phyloP scores from a whole-genome alignment of 1,284 basidiomycete species.

The Malassezia globosa region DNA sequence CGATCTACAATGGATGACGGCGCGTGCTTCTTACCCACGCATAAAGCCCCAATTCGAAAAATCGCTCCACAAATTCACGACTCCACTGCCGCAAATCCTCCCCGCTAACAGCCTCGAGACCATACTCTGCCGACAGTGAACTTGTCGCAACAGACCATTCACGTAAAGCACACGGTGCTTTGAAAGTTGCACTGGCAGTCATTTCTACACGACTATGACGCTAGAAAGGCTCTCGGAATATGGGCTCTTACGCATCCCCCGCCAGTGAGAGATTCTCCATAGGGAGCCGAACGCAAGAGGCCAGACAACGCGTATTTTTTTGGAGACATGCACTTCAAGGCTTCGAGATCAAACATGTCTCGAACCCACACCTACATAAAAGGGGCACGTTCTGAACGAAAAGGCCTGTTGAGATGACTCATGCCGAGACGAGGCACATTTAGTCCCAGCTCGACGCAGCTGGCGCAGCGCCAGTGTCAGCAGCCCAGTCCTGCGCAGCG shows the following conservation, averaged over 20 bases:
- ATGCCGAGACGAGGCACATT: conserved; percentile 6
- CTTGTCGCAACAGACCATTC: no score
- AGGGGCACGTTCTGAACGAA: no score
- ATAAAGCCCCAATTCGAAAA: no score
- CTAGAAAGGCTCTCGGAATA: conserved; percentile 18
- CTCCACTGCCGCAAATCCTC: no score
- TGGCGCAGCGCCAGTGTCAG: conserved; percentile 31
- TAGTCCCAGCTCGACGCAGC: conserved; percentile 26
- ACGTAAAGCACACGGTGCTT: no score
- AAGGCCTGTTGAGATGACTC: no score
- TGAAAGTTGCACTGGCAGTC: conserved; percentile 15
- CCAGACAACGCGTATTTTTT: conserved; percentile 20
- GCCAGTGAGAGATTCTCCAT: conserved; percentile 21
- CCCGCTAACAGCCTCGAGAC: no score
- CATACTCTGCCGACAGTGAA: no score
- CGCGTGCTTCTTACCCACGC: no score
- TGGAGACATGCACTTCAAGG: background rate
- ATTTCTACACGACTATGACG: conserved; percentile 4
- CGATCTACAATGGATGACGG: no score
- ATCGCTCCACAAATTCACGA: no score
- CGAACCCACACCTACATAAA: background rate
- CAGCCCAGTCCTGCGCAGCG: conserved; percentile 49
- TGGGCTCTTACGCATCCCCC: conserved; percentile 23
- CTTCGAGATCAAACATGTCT: background rate
- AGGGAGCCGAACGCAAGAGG: conserved; percentile 26